Evolutionary conservation across 257 asterid genomes (phyloP), one percentile per base, ranked within the genome.

Genomic region (Ligustrum vulgare): DNA sequence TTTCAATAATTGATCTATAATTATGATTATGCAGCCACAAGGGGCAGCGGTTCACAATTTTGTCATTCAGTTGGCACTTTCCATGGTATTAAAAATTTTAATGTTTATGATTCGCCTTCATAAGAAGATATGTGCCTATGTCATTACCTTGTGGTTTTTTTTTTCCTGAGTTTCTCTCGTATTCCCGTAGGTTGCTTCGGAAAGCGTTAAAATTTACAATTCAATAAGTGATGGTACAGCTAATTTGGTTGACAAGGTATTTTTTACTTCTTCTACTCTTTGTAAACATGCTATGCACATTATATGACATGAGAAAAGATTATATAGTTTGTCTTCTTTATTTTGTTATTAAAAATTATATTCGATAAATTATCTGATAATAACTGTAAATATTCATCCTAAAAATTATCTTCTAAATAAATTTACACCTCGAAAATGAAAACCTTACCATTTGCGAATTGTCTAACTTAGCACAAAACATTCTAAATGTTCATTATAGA

Each of bases 211-310:
- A 78, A 87, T 95, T 78, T 95, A 91, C 80, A 91, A 82, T 66
- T 96, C 98, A 4, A 90, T 93, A 58, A 88, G 94, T 78, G 99
- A 91, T 69, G 99, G 96, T 34, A 77, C 92, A 5, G 93, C 89
- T 69, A 95, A 95, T 86, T 82, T 95, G 88, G 97, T 95, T 69
- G 99, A 95, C 90, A 95, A 95, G 99, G 98, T 94, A 83, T 62
- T 77, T 35, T 43, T 71, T 47, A 70, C 81, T 63, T 81, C 81
- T 63, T 81, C 67, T 65, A 39, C 12, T 76, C 33, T 8, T 78
- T 74, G 65, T 31, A 43, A 60, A 31, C 69, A 8, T 33, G 31
- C 31, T 28, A 28, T 28, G 31, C 31, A 28, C 31, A 28, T 28
- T 28, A 28, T 28, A 28, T 28, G 31, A 28, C 1, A 28, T 28